Conservation (phyloP, 495 filamentous ascomycete genomes). For the Schizothecium vesticola region DNA sequence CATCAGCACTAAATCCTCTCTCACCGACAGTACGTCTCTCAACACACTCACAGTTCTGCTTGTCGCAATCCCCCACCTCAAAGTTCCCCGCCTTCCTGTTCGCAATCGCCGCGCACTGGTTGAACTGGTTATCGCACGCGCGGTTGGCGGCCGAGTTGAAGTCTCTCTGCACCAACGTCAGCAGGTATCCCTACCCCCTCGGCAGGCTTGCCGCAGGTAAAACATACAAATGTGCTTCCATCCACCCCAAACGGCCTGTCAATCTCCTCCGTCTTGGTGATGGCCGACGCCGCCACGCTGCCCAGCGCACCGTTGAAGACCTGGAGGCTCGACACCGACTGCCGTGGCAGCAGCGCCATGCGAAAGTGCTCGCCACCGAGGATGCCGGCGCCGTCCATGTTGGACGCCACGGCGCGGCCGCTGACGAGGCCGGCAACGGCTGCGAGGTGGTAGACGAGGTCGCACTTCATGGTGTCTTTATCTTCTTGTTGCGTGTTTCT, state of each 20-base stretch:
- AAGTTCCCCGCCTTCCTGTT: constrained; percentile 27
- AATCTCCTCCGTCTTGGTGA: constrained; percentile 33
- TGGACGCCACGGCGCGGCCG: constrained; percentile 3
- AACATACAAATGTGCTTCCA: constrained; percentile 45
- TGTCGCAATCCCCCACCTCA: constrained; percentile 32
- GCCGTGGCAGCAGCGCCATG: constrained; percentile 16
- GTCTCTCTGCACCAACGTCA: constrained; percentile 25
- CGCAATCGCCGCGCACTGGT: constrained; percentile 31
- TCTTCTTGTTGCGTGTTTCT: neutral
- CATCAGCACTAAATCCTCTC: neutral
- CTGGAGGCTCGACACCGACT: constrained; percentile 23
- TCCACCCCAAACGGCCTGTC: constrained; percentile 42
- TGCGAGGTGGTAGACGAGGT: neutral
- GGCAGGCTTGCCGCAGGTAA: constrained; percentile 10
- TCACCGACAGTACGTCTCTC: neutral
- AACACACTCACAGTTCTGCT: constrained; percentile 30
- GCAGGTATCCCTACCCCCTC: constrained; percentile 21
- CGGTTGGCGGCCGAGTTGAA: constrained; percentile 35
- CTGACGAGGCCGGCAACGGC: constrained; percentile 8
- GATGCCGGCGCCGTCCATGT: constrained; percentile 8
- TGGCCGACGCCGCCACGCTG: constrained; percentile 21
- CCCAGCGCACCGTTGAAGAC: constrained; percentile 23
- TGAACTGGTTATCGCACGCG: constrained; percentile 40
- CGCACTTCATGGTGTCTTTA: constrained; percentile 2
- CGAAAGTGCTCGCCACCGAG: constrained; percentile 17